Evolutionary conservation across 768 basidiomycete genomes (phyloP).

Genomic region (Phaeotremella fagi): DNA sequence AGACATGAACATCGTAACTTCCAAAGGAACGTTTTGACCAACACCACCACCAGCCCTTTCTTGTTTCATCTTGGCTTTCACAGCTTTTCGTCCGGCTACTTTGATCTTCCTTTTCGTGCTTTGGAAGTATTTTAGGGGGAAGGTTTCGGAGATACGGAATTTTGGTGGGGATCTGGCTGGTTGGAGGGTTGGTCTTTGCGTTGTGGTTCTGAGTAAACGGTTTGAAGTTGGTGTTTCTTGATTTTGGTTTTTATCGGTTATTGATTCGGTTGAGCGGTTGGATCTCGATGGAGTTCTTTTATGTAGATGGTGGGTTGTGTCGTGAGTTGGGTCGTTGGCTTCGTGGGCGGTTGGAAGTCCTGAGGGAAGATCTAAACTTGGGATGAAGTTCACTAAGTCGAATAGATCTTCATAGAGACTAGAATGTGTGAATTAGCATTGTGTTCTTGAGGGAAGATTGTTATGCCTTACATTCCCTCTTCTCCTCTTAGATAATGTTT

Average conservation of each 20-base stretch:
- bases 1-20: slow-evolving; percentile 43
- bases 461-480: slow-evolving; percentile 40
- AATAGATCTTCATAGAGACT: slow-evolving; percentile 47
- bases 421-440: slow-evolving; percentile 1
- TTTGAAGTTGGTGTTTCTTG: neutral
- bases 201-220: too few species aligned
- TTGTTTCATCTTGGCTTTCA: slow-evolving; percentile 8
- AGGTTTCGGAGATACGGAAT: slow-evolving; percentile 29
- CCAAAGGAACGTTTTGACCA: slow-evolving; percentile 40
- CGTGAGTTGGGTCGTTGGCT: slow-evolving; percentile 20
- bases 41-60: slow-evolving; percentile 20
- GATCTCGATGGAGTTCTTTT: slow-evolving; percentile 4
- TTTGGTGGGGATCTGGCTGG: slow-evolving; percentile 35
- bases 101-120: slow-evolving; percentile 15
- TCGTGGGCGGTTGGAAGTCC: slow-evolving; percentile 24
- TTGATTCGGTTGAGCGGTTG: slow-evolving; percentile 6
- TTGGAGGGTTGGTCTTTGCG: neutral
- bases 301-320: slow-evolving; percentile 5
- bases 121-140: slow-evolving; percentile 21
- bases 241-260: neutral
- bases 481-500: slow-evolving; percentile 47
- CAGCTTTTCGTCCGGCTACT: slow-evolving; percentile 11
- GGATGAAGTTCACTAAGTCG: slow-evolving; percentile 43
- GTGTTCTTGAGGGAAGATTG: neutral
- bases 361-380: slow-evolving; percentile 30